A percentile compares a stretch with the other conserved stretches of the same genome.
These are phyloP conservation scores for Clonostachys rhizophaga DNA, from an alignment of 2,329 filamentous ascomycete species.

Conservation along the genomic window DNA sequence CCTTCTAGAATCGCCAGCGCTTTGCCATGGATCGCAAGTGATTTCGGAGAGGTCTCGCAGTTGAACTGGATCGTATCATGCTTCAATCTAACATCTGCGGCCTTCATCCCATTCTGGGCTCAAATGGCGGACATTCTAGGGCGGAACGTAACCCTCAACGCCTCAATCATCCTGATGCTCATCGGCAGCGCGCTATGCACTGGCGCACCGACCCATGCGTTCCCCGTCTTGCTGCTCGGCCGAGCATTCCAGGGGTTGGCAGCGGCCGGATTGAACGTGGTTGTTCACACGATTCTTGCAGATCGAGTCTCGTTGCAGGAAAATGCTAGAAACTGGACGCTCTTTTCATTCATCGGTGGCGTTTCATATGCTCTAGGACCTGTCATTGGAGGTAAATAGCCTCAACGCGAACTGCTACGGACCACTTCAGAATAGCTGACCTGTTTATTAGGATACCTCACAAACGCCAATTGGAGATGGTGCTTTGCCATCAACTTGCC, in stretches of 20 bases:
- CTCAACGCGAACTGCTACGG: neutral
- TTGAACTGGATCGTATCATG: constrained; percentile 67
- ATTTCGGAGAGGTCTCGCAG: constrained; percentile 55
- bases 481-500: constrained; percentile 63
- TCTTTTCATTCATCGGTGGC: constrained; percentile 56
- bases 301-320: constrained; percentile 59
- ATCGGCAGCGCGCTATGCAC: constrained; percentile 60
- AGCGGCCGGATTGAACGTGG: constrained; percentile 55
- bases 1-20: constrained; percentile 23
- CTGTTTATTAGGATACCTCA: constrained; percentile 35
- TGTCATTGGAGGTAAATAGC: constrained; percentile 45
- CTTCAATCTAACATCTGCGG: constrained; percentile 63
- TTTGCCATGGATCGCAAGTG: constrained; percentile 51
- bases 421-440: neutral
- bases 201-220: constrained; percentile 45
- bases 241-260: constrained; percentile 59
- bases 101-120: constrained; percentile 63
- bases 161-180: constrained; percentile 50
- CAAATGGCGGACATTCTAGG: constrained; percentile 64
- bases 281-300: constrained; percentile 58
- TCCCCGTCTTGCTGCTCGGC: constrained; percentile 57
- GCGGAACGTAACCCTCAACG: constrained; percentile 52
- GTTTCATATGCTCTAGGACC: constrained; percentile 57
- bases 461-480: constrained; percentile 57
- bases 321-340: constrained; percentile 56